Percentiles rank a stretch among this genome's conserved stretches.
These are phyloP conservation scores for Fusarium sp. DNA, from an alignment of 2,329 filamentous ascomycete genomes.

Conservation along the genomic window DNA sequence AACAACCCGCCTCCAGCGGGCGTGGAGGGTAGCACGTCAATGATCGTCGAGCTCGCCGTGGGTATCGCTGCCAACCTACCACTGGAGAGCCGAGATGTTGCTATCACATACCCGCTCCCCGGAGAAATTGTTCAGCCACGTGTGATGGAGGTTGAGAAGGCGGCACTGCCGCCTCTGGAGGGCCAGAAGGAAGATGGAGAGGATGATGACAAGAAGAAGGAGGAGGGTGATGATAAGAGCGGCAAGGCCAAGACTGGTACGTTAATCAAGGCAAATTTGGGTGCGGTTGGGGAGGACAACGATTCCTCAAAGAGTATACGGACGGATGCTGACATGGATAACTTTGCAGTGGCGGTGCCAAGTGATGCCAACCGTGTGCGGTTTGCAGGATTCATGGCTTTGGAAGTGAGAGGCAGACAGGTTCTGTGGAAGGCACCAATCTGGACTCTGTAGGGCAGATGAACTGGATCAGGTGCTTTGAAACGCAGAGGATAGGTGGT, in stretches of 20 bases:
- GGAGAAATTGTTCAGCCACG: constrained; percentile 76
- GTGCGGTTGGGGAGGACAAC: constrained; percentile 35
- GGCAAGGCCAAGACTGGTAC: constrained; percentile 63
- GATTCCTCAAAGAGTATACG: constrained; percentile 46
- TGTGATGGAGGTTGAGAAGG: constrained; percentile 90
- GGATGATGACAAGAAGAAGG: constrained; percentile 54
- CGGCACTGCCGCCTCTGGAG: constrained; percentile 72
- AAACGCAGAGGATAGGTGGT: background rate
- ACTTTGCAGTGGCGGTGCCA: constrained; percentile 51
- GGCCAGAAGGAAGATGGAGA: constrained; percentile 56
- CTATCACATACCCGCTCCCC: constrained; percentile 86
- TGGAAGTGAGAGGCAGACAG: constrained; percentile 82
- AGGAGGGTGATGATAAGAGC: constrained; percentile 58
- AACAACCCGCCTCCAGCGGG: constrained; percentile 82
- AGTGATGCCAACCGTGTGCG: constrained; percentile 71
- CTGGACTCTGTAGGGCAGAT: constrained; percentile 63
- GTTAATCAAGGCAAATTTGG: constrained; percentile 44
- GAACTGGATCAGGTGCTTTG: background rate
- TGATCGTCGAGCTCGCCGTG: constrained; percentile 93
- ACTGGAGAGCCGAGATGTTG: constrained; percentile 90
- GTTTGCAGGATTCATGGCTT: constrained; percentile 79
- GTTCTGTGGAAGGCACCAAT: constrained; percentile 82
- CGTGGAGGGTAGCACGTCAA: constrained; percentile 87
- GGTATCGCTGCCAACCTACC: constrained; percentile 88
- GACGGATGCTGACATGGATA: constrained; percentile 56